Evolutionary conservation across 768 basidiomycete genomes (phyloP), one percentile per base, ranked within the genome.

Genomic region (Lentinus tigrinus): DNA sequence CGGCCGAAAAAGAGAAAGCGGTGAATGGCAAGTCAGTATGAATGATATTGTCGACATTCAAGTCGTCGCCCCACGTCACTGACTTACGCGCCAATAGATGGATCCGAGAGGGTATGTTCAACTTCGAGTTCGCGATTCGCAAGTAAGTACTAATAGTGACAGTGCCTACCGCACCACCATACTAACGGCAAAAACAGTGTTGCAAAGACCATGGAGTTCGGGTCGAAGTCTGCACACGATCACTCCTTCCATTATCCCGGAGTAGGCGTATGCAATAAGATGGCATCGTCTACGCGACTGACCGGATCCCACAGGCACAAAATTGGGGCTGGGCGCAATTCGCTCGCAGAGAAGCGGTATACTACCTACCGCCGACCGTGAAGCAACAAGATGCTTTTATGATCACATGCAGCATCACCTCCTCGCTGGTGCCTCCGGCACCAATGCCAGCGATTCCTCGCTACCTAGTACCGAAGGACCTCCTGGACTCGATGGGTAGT

Each of bases 311-410:
- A 17, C 57, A 89, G 87, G 88, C 91, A 13, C 88, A 88, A 27
- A 93, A 93, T 65, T 93, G 91, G 92, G 91, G 90, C 71, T 94
- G 92, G 88, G 85, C 89, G 0, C 88, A 91, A 68, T 95, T 94
- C 70, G 84, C 89, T 38, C 82, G 82, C 55, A 77, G 92, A 64
- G 91, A 94, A 58, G 73, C 72, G 27, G 81, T 91, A 19, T 91
- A 80, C 72, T 90, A 81, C 70, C 77, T 81, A 43, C 80, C 81
- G 1, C 72, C 71, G 24, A 67, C 73, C 1, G 81, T 84, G 28
- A 82, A 79, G 60, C 70, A 77, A 16, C 74, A 81, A 34, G 91
- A 94, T 63, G 83, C 86, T 0, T 86, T 94, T 65, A 71, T 91
- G 44, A 85, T 95, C 47, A 78, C 83, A 24, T 95, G 92, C 65